These are phyloP conservation scores for Shiraia bambusicola DNA, from an alignment of 2,329 filamentous ascomycete species.

Conservation along the genomic window DNA sequence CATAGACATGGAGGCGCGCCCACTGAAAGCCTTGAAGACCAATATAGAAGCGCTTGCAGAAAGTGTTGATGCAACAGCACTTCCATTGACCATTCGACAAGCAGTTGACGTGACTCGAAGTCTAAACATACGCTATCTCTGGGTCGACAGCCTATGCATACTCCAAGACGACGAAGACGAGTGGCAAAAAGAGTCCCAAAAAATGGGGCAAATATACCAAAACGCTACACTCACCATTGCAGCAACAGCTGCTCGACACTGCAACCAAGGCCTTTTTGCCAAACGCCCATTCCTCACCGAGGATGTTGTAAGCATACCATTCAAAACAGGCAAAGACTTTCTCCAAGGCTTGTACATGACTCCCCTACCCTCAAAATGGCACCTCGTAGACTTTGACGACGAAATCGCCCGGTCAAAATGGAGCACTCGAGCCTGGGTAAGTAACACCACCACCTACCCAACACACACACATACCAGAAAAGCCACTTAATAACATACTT, in stretches of 20 bases:
- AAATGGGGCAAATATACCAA: constrained; percentile 1
- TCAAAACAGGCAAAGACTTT: too few relatives aligned
- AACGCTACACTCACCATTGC: constrained; percentile 3
- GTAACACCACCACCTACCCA: background rate
- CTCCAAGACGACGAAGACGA: constrained; percentile 6
- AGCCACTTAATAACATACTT: too few relatives aligned
- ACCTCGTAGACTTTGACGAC: too few relatives aligned
- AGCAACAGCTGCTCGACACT: background rate
- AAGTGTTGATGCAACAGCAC: too few relatives aligned
- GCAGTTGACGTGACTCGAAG: constrained; percentile 1
- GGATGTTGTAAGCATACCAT: too few relatives aligned
- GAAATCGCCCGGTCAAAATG: too few relatives aligned
- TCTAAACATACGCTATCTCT: constrained; percentile 6
- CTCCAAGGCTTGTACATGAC: too few relatives aligned
- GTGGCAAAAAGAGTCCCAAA: constrained; percentile 3
- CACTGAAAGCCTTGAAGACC: too few relatives aligned
- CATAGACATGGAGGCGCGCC: too few relatives aligned
- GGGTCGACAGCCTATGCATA: constrained; percentile 14
- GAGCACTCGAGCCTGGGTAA: too few relatives aligned
- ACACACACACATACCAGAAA: background rate
- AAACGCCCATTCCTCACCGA: background rate
- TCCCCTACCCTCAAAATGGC: too few relatives aligned
- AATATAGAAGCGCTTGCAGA: too few relatives aligned
- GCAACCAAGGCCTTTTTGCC: background rate
- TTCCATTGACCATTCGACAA: constrained; percentile 3